Evolutionary conservation across 2,329 filamentous ascomycete species (phyloP).

Genomic region (Leptographium galeiforme): DNA sequence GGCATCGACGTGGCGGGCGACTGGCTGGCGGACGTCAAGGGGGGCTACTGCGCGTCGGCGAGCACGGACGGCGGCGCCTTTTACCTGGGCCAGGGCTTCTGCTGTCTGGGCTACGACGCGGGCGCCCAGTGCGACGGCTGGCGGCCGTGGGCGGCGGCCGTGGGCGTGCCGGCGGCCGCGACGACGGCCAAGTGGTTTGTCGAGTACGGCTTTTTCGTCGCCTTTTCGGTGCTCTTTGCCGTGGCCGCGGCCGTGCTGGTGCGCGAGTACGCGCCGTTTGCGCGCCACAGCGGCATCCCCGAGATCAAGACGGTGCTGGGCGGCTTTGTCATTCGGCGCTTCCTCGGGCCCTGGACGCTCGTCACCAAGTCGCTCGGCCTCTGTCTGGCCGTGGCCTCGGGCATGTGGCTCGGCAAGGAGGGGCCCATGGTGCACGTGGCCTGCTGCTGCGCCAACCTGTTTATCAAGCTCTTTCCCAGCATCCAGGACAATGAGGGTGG

Average conservation of each 20-base stretch:
- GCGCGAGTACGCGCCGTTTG: conserved; percentile 71
- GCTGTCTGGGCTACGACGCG: conserved; percentile 83
- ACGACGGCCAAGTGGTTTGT: conserved; percentile 59
- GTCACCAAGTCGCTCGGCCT: conserved; percentile 79
- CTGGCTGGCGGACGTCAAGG: conserved; percentile 88
- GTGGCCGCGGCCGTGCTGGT: conserved; percentile 66
- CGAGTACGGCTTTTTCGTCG: conserved; percentile 75
- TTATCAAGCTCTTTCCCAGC: conserved; percentile 75
- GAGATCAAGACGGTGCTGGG: conserved; percentile 96
- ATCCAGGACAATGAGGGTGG: conserved; percentile 78
- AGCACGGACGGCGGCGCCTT: conserved; percentile 70
- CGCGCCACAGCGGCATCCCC: conserved; percentile 89
- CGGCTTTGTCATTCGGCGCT: conserved; percentile 80
- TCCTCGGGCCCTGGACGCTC: conserved; percentile 80
- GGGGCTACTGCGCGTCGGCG: conserved; percentile 68
- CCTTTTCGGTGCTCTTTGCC: conserved; percentile 76
- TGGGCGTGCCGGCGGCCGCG: conserved; percentile 47
- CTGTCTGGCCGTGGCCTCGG: conserved; percentile 83
- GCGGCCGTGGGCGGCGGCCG: conserved; percentile 68
- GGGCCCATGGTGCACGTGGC: conserved; percentile 91
- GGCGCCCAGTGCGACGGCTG: conserved; percentile 73
- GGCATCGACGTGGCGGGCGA: conserved; percentile 81
- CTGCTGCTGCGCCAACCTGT: conserved; percentile 88
- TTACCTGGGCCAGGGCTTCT: conserved; percentile 83
- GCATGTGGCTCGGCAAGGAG: conserved; percentile 95